Evolutionary conservation across 1,139 yeast genomes (phyloP).

Genomic region (Saccharomyces hybrid): DNA sequence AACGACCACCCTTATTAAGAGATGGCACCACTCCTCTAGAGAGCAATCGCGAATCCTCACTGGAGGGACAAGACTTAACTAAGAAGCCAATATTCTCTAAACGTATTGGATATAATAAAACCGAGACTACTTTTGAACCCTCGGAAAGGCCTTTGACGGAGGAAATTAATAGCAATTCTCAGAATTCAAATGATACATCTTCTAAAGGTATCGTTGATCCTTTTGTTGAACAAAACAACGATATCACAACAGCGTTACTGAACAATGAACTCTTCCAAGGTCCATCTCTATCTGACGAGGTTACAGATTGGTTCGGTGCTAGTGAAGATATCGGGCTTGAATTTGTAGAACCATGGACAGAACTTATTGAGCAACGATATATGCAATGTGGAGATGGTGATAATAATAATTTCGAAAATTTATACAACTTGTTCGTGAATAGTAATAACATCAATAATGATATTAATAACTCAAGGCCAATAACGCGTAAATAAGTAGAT

Average conservation of each 20-base stretch:
- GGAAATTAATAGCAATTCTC: neutral
- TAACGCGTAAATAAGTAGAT: neutral
- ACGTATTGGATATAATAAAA: neutral
- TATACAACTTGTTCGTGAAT: constrained; percentile 5
- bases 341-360: constrained; percentile 85
- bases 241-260: neutral
- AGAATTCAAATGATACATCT: neutral
- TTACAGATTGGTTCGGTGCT: constrained; percentile 65
- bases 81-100: neutral
- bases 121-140: neutral
- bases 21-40: neutral
- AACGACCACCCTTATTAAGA: neutral
- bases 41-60: neutral
- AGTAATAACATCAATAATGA: neutral
- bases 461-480: neutral
- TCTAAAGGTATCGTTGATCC: neutral
- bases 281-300: constrained; percentile 32
- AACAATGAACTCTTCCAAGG: neutral
- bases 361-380: constrained; percentile 59
- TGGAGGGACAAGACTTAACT: neutral
- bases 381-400: constrained; percentile 12
- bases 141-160: neutral
- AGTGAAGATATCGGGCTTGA: constrained; percentile 65
- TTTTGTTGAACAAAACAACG: neutral
- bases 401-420: constrained; percentile 8